These are phyloP conservation scores for Phoma sp. DNA, from an alignment of 2,329 filamentous ascomycete species.

Conservation along the genomic window DNA sequence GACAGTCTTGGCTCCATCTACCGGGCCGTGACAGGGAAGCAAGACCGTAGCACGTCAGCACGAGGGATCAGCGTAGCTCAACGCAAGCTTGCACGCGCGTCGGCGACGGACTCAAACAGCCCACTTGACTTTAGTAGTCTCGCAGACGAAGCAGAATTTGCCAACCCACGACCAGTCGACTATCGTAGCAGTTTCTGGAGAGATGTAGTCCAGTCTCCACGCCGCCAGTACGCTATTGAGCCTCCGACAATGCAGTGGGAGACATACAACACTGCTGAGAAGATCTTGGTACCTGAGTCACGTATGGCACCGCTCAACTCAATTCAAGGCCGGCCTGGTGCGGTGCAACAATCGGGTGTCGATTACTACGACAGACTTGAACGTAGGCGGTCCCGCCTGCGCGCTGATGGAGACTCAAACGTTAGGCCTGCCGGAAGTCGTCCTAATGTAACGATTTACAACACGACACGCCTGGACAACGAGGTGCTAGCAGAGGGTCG, in stretches of 20 bases:
- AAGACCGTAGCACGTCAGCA: constrained; percentile 18
- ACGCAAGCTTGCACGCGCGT: constrained; percentile 27
- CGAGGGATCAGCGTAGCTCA: constrained; percentile 37
- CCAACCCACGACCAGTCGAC: constrained; percentile 19
- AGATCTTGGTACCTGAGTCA: not conserved
- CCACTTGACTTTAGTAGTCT: constrained; percentile 22
- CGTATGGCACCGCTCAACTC: not conserved
- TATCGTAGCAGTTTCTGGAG: not conserved
- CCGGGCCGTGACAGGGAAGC: constrained; percentile 29
- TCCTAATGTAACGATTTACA: not conserved
- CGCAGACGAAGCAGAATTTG: constrained; percentile 36
- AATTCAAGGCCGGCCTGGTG: too few relatives aligned
- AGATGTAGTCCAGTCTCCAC: not conserved
- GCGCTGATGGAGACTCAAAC: too few relatives aligned
- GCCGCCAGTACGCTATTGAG: not conserved
- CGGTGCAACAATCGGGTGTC: too few relatives aligned
- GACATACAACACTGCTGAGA: not conserved
- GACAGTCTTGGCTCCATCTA: constrained; percentile 19
- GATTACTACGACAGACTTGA: too few relatives aligned
- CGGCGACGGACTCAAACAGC: constrained; percentile 12
- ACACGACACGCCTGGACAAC: not conserved
- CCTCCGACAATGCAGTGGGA: constrained; percentile 4
- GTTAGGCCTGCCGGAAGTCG: too few relatives aligned
- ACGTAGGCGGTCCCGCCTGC: too few relatives aligned
- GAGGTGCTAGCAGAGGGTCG: too few relatives aligned